These are phyloP conservation scores for Pichia eremophila DNA, from an alignment of 805 yeast genomes.

Conservation along the genomic window DNA sequence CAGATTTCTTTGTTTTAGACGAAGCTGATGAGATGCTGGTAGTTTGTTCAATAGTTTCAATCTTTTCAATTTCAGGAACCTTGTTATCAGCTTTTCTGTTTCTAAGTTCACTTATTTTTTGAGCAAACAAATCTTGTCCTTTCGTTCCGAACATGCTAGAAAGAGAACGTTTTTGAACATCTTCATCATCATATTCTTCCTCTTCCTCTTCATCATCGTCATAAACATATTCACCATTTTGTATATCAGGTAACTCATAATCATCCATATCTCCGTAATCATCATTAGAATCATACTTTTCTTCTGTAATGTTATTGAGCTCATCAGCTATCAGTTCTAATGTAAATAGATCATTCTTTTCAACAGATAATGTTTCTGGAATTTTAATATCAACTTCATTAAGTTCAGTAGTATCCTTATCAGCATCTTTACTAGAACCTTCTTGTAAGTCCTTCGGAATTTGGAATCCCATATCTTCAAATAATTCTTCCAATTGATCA, in stretches of 20 bases:
- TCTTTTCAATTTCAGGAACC: neutral
- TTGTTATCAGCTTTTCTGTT: slow-evolving; percentile 14
- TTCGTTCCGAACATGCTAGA: slow-evolving; percentile 16
- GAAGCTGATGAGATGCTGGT: neutral
- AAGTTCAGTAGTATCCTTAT: neutral
- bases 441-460: neutral
- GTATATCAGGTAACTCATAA: slow-evolving; percentile 13
- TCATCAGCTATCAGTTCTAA: slow-evolving; percentile 48
- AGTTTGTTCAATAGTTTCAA: neutral
- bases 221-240: slow-evolving; percentile 20
- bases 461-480: slow-evolving; percentile 29
- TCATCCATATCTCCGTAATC: slow-evolving; percentile 14
- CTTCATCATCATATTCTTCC: slow-evolving; percentile 5
- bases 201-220: slow-evolving; percentile 9
- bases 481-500: slow-evolving; percentile 24
- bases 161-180: slow-evolving; percentile 3
- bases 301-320: slow-evolving; percentile 17
- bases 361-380: slow-evolving; percentile 10
- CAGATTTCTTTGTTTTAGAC: slow-evolving; percentile 33
- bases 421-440: neutral
- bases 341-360: slow-evolving; percentile 39
- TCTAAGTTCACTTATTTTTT: slow-evolving; percentile 27
- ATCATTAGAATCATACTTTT: slow-evolving; percentile 15
- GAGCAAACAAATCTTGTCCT: slow-evolving; percentile 33
- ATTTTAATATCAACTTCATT: neutral